phyloP scores from a whole-genome alignment of 2,329 filamentous ascomycete species.

The Thielaviopsis musarum region DNA sequence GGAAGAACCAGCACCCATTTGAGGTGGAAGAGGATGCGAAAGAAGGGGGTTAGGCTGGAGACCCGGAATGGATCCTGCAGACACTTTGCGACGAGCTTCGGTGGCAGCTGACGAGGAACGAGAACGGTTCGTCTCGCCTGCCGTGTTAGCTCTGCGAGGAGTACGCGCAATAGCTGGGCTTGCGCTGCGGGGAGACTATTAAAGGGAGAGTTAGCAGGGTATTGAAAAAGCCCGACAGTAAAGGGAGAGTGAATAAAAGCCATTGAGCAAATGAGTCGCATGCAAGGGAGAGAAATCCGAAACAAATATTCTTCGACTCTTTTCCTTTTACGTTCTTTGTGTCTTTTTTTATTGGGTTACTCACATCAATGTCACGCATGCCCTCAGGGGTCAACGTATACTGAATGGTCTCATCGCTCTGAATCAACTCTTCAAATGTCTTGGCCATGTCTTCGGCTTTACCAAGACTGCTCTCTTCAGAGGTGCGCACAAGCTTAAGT shows the following conservation, averaged over 20 bases:
- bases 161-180: slow-evolving; percentile 27
- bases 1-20: slow-evolving; percentile 12
- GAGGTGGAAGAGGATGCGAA: slow-evolving; percentile 9
- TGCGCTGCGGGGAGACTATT: slow-evolving; percentile 14
- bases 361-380: slow-evolving; percentile 60
- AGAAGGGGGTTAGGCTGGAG: slow-evolving; percentile 8
- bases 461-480: slow-evolving; percentile 35
- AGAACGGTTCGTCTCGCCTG: slow-evolving; percentile 24
- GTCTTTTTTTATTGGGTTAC: slow-evolving; percentile 17
- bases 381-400: slow-evolving; percentile 67
- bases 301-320: not conserved
- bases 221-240: not conserved
- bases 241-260: not conserved
- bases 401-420: slow-evolving; percentile 67
- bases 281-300: not conserved
- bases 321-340: not conserved
- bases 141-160: slow-evolving; percentile 30
- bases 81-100: slow-evolving; percentile 15
- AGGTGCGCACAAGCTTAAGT: slow-evolving; percentile 36
- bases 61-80: slow-evolving; percentile 9
- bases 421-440: slow-evolving; percentile 64
- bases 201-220: slow-evolving; percentile 3
- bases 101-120: slow-evolving; percentile 30
- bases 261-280: not conserved
- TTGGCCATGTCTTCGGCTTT: slow-evolving; percentile 42